Percentiles rank a stretch among this genome's conserved stretches.
These are phyloP conservation scores for Penicillium sp. DNA, from an alignment of 2,329 filamentous ascomycete species.

Conservation along the genomic window DNA sequence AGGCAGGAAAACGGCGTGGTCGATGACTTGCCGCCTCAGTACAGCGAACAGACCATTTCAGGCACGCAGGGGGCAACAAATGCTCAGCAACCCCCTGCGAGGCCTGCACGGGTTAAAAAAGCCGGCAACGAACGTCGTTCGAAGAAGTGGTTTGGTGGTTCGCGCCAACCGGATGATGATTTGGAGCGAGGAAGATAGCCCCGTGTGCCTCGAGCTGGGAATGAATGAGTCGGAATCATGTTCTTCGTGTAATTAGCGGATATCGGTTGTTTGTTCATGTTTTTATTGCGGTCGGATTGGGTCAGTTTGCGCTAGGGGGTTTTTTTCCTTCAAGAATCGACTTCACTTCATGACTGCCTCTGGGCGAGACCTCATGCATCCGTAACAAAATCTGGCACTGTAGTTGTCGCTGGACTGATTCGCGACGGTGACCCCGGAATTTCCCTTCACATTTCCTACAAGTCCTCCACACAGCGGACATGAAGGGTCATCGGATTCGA, in stretches of 20 bases:
- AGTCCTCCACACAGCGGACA: constrained; percentile 68
- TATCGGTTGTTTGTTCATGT: too few relatives aligned
- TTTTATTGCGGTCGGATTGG: neutral
- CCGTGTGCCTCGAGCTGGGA: constrained; percentile 5
- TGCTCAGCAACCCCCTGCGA: constrained; percentile 10
- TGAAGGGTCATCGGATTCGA: constrained; percentile 25
- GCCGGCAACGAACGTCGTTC: constrained; percentile 20
- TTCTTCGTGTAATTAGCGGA: neutral
- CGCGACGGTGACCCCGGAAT: constrained; percentile 46
- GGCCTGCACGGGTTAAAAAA: constrained; percentile 21
- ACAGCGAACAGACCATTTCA: constrained; percentile 15
- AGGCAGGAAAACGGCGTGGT: constrained; percentile 25
- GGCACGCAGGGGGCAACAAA: constrained; percentile 10
- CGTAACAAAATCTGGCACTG: constrained; percentile 36
- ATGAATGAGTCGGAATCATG: constrained; percentile 5
- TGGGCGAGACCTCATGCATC: constrained; percentile 39
- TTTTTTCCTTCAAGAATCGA: constrained; percentile 1
- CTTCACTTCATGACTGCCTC: constrained; percentile 19
- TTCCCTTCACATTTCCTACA: constrained; percentile 58
- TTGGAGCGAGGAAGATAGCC: constrained; percentile 22
- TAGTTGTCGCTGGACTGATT: constrained; percentile 49
- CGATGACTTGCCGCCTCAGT: constrained; percentile 21
- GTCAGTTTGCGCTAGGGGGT: neutral
- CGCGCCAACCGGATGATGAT: constrained; percentile 22
- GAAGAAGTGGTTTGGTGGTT: constrained; percentile 27